Conservation (phyloP, 805 yeast species). For the Ogataea ramenticola region DNA sequence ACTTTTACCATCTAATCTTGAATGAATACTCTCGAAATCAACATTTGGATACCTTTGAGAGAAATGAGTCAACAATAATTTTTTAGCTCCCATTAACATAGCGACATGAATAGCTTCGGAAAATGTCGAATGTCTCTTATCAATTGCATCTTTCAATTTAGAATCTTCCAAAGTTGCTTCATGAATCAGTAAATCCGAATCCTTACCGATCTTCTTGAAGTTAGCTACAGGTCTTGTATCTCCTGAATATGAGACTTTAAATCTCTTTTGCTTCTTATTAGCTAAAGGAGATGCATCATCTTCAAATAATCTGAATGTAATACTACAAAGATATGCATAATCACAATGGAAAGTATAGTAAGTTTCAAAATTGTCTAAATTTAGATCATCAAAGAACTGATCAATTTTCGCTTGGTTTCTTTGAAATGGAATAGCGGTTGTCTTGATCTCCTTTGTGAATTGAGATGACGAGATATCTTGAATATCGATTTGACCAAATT, state of each 20-base stretch:
- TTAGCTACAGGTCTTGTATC: constrained; percentile 79
- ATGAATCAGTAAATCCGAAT: constrained; percentile 74
- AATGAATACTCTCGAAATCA: constrained; percentile 18
- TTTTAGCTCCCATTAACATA: constrained; percentile 61
- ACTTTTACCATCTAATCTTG: constrained; percentile 7
- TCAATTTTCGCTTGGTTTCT: constrained; percentile 16
- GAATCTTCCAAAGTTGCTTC: constrained; percentile 90
- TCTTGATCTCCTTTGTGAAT: not conserved
- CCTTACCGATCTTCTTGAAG: constrained; percentile 55
- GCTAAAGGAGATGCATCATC: not conserved
- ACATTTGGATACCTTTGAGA: constrained; percentile 78
- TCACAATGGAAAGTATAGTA: constrained; percentile 82
- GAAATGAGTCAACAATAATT: constrained; percentile 80
- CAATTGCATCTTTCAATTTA: constrained; percentile 65
- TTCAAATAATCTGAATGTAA: constrained; percentile 34
- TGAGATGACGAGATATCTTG: constrained; percentile 9
- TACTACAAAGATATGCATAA: constrained; percentile 64
- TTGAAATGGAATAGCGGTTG: constrained; percentile 7
- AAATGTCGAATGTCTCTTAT: constrained; percentile 82
- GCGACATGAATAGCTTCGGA: constrained; percentile 77
- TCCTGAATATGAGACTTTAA: constrained; percentile 84
- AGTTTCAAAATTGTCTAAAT: constrained; percentile 40
- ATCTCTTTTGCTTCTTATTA: constrained; percentile 18
- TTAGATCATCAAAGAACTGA: constrained; percentile 33
- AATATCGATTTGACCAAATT: constrained; percentile 19